A percentile compares a stretch with the other conserved stretches of the same genome.
These are phyloP conservation scores for Trichoderma orchidacearum DNA, from an alignment of 495 filamentous ascomycete species.

Conservation along the genomic window DNA sequence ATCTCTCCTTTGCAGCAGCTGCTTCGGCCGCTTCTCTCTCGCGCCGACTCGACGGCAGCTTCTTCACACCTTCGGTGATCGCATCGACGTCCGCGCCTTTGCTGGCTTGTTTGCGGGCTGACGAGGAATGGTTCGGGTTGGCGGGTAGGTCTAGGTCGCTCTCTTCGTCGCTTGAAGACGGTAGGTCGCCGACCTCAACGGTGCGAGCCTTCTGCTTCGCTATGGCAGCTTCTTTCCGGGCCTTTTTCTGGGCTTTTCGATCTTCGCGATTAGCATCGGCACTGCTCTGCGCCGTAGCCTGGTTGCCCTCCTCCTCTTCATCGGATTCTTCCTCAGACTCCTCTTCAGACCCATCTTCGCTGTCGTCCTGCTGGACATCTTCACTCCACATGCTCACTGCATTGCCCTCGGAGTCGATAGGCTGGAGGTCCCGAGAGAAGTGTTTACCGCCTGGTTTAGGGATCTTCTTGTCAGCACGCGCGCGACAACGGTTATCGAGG, in stretches of 20 bases:
- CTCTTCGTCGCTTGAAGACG: constrained; percentile 50
- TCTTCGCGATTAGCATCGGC: constrained; percentile 54
- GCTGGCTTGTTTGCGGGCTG: constrained; percentile 33
- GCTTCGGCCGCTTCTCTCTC: constrained; percentile 87
- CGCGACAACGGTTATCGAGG: too few relatives aligned
- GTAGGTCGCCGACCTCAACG: constrained; percentile 72
- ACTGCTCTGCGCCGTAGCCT: constrained; percentile 13
- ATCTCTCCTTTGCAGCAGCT: constrained; percentile 75
- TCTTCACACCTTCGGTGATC: constrained; percentile 31
- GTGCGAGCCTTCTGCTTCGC: constrained; percentile 47
- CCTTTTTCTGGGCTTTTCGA: constrained; percentile 77
- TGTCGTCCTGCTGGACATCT: constrained; percentile 27
- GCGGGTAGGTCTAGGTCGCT: constrained; percentile 59
- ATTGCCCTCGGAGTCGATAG: constrained; percentile 75
- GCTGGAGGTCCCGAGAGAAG: constrained; percentile 79
- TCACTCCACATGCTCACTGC: constrained; percentile 58
- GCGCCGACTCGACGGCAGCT: constrained; percentile 44
- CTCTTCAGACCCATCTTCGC: constrained; percentile 33
- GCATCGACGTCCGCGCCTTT: constrained; percentile 23
- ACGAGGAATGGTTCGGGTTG: constrained; percentile 83
- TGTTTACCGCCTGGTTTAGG: constrained; percentile 69
- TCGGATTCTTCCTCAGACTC: constrained; percentile 31
- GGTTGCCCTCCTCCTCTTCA: constrained; percentile 15
- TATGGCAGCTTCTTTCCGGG: constrained; percentile 78
- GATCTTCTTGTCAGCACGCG: not conserved